Evolutionary conservation across 2,329 filamentous ascomycete species (phyloP).

Genomic region (Xylariaceae sp.): DNA sequence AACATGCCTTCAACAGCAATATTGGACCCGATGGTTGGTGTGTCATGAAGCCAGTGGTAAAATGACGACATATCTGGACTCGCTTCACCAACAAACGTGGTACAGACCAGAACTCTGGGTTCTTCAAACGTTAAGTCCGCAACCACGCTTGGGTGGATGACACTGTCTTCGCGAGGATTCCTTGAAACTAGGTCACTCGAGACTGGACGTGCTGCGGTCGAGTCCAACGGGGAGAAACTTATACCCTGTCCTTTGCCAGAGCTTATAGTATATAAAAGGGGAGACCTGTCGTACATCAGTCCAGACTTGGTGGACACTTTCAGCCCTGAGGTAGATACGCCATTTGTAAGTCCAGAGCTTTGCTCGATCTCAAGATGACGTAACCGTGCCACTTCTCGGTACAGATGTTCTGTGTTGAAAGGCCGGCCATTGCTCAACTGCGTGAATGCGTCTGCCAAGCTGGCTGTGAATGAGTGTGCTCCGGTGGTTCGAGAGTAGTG

Average conservation of each 20-base stretch:
- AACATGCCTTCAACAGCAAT: conserved; percentile 66
- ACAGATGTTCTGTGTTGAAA: conserved; percentile 53
- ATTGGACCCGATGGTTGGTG: conserved; percentile 52
- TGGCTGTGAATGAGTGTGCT: conserved; percentile 57
- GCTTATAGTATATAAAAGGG: conserved; percentile 54
- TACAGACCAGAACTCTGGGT: conserved; percentile 60
- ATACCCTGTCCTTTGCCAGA: conserved; percentile 51
- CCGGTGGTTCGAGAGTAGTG: conserved; percentile 41
- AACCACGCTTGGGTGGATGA: conserved; percentile 46
- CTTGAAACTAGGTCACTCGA: conserved; percentile 30
- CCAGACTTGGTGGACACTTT: conserved; percentile 33
- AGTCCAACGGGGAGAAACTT: conserved; percentile 47
- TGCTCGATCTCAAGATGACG: conserved; percentile 44
- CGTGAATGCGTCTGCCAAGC: conserved; percentile 51
- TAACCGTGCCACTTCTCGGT: conserved; percentile 50
- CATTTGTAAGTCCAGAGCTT: conserved; percentile 43
- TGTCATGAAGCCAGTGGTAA: conserved; percentile 61
- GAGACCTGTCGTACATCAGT: conserved; percentile 35
- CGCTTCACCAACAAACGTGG: conserved; percentile 62
- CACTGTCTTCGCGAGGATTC: conserved; percentile 35
- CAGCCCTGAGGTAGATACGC: no score
- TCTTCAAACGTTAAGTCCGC: conserved; percentile 59
- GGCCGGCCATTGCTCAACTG: conserved; percentile 51
- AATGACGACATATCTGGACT: conserved; percentile 64
- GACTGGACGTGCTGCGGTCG: conserved; percentile 27